Percentiles rank a stretch among this genome's conserved stretches.
Evolutionary conservation across 164 flowering plant genomes (phyloP).

Genomic region (Saururus chinensis): DNA sequence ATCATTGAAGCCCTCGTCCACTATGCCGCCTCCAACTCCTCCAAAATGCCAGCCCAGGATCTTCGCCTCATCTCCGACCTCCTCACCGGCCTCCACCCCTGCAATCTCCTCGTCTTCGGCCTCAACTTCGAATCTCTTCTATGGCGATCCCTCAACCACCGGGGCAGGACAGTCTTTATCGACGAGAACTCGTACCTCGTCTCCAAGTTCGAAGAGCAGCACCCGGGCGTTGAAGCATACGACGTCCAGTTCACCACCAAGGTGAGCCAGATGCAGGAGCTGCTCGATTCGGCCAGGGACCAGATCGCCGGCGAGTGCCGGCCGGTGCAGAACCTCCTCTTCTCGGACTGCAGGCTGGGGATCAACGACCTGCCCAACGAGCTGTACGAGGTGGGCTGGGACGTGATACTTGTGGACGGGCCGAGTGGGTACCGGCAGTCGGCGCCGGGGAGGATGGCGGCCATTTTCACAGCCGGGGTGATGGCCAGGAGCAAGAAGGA

Average conservation of each 20-base stretch:
- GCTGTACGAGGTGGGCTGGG: slow-evolving; percentile 84
- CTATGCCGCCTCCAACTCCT: slow-evolving; percentile 36
- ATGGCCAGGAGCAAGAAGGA: slow-evolving; percentile 78
- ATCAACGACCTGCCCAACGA: slow-evolving; percentile 84
- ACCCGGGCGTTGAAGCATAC: slow-evolving; percentile 67
- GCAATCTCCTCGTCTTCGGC: slow-evolving; percentile 80
- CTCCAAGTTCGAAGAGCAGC: slow-evolving; percentile 34
- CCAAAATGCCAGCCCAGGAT: slow-evolving; percentile 48
- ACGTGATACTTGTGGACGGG: slow-evolving; percentile 84
- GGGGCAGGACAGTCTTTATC: slow-evolving; percentile 65
- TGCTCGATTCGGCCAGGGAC: slow-evolving; percentile 38
- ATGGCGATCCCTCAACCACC: slow-evolving; percentile 62
- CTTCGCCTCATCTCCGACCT: slow-evolving; percentile 35
- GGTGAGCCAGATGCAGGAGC: slow-evolving; percentile 39
- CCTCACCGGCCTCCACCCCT: slow-evolving; percentile 34
- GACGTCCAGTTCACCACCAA: slow-evolving; percentile 83
- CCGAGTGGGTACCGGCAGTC: slow-evolving; percentile 75
- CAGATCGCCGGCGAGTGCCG: slow-evolving; percentile 58
- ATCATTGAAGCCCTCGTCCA: slow-evolving; percentile 51
- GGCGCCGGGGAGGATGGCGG: slow-evolving; percentile 76
- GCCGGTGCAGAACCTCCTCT: slow-evolving; percentile 80
- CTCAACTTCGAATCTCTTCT: slow-evolving; percentile 76
- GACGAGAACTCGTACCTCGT: slow-evolving; percentile 61
- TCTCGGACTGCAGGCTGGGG: slow-evolving; percentile 80
- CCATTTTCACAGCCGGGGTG: slow-evolving; percentile 84